Evolutionary conservation across 352 stramenopile genomes (phyloP).

Genomic region (Phytophthora sp.): DNA sequence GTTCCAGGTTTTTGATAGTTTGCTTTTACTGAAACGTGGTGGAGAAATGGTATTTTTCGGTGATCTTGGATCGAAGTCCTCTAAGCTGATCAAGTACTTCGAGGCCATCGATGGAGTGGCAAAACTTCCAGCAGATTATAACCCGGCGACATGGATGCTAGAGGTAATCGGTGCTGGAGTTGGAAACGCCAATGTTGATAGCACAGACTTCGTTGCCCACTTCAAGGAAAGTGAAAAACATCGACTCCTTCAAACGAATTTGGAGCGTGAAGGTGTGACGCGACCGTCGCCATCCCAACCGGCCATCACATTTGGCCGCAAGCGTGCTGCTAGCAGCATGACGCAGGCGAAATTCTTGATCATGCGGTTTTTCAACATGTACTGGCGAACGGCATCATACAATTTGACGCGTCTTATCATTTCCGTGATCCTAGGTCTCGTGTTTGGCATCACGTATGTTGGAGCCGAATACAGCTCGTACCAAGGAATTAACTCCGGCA

Average conservation of each 20-base stretch:
- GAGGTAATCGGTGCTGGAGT: conserved; percentile 15
- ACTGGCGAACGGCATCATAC: conserved; percentile 16
- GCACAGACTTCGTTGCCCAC: conserved; percentile 1
- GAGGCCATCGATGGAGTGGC: conserved; percentile 5
- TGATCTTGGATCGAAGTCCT: conserved; percentile 2
- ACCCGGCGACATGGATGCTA: conserved; percentile 12
- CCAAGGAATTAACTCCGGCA: conserved; percentile 8
- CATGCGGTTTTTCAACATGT: conserved; percentile 15
- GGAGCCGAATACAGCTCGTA: conserved; percentile 11
- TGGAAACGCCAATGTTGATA: background rate
- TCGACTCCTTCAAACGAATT: background rate
- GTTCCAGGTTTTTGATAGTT: conserved; percentile 11
- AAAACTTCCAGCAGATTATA: conserved; percentile 3
- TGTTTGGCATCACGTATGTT: conserved; percentile 15
- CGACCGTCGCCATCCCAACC: background rate
- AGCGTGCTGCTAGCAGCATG: conserved; percentile 8
- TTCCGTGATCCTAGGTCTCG: conserved; percentile 1
- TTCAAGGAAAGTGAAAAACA: conserved; percentile 14
- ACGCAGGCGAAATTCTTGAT: conserved; percentile 11
- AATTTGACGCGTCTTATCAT: conserved; percentile 18
- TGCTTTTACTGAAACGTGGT: conserved; percentile 12
- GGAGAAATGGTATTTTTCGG: conserved; percentile 18
- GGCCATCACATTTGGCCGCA: conserved; percentile 5
- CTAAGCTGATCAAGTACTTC: conserved; percentile 11
- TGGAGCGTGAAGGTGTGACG: conserved; percentile 5